Base-by-base conservation (phyloP, 2,329 filamentous ascomycete species). In the Cladophialophora bantiana region DNA sequence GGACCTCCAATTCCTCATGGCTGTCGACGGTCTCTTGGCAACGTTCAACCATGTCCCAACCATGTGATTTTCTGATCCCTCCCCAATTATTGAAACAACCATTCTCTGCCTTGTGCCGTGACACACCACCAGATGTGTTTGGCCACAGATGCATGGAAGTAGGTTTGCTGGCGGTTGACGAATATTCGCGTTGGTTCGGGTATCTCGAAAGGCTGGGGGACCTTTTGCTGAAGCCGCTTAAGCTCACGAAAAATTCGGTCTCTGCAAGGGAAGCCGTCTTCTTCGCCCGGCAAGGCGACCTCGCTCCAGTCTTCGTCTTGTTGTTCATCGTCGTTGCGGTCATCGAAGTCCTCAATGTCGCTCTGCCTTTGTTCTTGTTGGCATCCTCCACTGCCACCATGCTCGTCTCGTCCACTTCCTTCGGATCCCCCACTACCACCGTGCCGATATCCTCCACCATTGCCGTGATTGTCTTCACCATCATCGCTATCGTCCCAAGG, bases 91-190 rank as follows among this genome's bases (percentile, higher is more conserved):
- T 15, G 36, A 12, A 12, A 35, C 40, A 59, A 32, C 42, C 40
- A 50, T 6, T 40, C 57, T 15, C 57, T 34, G 36, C 40, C 42
- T 36, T 5, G 5, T 15, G 2, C 13, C 20, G 57, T 48, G 40
- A 32, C 31, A 45, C 31, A 59, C 40, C 57, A 59, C 20, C 26
- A 59, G 6, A 18, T 15, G 40, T 48, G 18, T 31, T 48, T 10
- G 7, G 40, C 40, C 57, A 59, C 57, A n/a, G 36, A 42, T 7
- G 32, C 26, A 10, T 45, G 18, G 15, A 3, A 6, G 31, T 32
- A 59, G 20, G 31, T 13, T 9, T 32, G 36, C 32, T 32, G 40
- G 26, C 57, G 40, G n/a, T 59, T 31, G 40, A 59, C 57, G 34
- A 36, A 6, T 2, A 36, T 20, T 34, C 40, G 31, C 34, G 15